Evolutionary conservation across 495 filamentous ascomycete species (phyloP).

Genomic region (Darksidea phi): DNA sequence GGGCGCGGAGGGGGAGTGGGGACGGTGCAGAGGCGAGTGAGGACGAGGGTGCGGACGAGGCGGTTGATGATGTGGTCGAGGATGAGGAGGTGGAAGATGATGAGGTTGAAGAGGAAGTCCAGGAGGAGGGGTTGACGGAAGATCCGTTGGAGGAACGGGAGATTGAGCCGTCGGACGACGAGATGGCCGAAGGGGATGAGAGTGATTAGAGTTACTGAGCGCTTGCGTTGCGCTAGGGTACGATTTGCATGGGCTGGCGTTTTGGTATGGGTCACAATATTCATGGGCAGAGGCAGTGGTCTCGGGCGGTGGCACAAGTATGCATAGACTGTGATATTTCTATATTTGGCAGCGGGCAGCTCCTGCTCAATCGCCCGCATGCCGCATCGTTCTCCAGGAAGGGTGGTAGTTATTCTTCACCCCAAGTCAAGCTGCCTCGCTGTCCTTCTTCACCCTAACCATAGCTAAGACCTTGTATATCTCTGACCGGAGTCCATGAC

Average conservation of each 20-base stretch:
- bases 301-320: too few species aligned
- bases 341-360: too few species aligned
- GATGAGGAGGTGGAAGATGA: constrained; percentile 55
- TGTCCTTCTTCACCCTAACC: too few species aligned
- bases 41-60: constrained; percentile 35
- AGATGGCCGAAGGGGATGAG: constrained; percentile 44
- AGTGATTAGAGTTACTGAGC: constrained; percentile 35
- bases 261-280: constrained; percentile 5
- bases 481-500: too few species aligned
- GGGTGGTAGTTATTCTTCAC: too few species aligned
- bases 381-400: too few species aligned
- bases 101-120: constrained; percentile 56
- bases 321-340: too few species aligned
- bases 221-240: not conserved
- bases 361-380: too few species aligned
- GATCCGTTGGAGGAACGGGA: constrained; percentile 52
- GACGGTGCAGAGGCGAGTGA: constrained; percentile 24
- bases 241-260: constrained; percentile 26
- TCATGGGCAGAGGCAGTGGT: not conserved
- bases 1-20: constrained; percentile 37
- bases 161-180: constrained; percentile 46
- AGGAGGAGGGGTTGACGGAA: constrained; percentile 48
- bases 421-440: too few species aligned
- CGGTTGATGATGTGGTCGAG: constrained; percentile 33
- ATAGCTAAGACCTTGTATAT: too few species aligned